These are phyloP conservation scores for Daldinia childiae DNA, from an alignment of 495 filamentous ascomycete species.

Conservation along the genomic window DNA sequence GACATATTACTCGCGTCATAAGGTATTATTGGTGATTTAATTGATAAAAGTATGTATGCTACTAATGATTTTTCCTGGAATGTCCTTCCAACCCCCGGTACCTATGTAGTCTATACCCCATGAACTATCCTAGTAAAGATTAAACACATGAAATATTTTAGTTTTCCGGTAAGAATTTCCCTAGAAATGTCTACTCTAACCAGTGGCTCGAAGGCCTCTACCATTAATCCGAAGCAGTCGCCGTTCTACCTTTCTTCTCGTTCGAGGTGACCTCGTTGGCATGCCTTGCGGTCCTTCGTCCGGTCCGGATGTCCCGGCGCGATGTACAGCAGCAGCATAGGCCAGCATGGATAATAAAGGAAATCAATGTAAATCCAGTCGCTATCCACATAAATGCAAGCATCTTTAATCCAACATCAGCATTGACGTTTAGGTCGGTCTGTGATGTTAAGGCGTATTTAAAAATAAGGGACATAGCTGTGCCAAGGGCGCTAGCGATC, in stretches of 20 bases:
- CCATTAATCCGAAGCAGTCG: conserved; percentile 14
- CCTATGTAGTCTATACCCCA: conserved; percentile 4
- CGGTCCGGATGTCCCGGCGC: conserved; percentile 66
- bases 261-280: conserved; percentile 7
- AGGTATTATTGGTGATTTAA: background rate
- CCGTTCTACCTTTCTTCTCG: conserved; percentile 25
- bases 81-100: background rate
- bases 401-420: conserved; percentile 76
- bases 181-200: conserved; percentile 1
- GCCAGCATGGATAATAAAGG: conserved; percentile 74
- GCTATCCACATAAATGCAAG: conserved; percentile 92
- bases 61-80: background rate
- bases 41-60: background rate
- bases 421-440: conserved; percentile 76
- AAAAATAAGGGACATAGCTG: conserved; percentile 83
- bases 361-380: conserved; percentile 68
- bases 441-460: conserved; percentile 72
- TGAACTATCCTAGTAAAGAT: conserved; percentile 11
- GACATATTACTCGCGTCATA: background rate
- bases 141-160: background rate
- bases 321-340: conserved; percentile 78
- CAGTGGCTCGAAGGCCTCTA: background rate
- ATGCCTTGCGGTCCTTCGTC: conserved; percentile 51
- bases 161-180: background rate
- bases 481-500: conserved; percentile 76